Conservation (phyloP, 352 stramenopile genomes). For the Pythium graminicola region DNA sequence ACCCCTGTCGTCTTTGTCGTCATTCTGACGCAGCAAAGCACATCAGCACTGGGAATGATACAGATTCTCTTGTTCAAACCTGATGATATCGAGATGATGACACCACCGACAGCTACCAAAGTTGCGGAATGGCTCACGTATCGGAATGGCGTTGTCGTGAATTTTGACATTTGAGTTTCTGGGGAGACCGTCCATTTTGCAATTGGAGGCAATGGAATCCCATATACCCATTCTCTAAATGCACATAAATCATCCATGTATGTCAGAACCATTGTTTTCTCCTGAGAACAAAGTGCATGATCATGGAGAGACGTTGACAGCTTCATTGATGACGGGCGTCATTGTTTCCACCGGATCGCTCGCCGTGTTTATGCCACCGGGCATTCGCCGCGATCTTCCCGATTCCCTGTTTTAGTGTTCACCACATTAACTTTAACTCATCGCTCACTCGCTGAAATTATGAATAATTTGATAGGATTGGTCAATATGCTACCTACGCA, state of each 20-base stretch:
- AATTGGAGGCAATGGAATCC: no score
- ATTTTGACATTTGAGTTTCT: constrained; percentile 25
- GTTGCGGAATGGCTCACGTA: constrained; percentile 28
- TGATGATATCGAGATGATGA: constrained; percentile 23
- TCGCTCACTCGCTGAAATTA: neutral
- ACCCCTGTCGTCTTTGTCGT: constrained; percentile 30
- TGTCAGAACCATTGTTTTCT: neutral
- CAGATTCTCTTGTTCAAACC: constrained; percentile 30
- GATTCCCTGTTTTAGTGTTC: neutral
- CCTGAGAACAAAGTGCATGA: no score
- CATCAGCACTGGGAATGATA: constrained; percentile 12
- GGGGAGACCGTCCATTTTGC: no score
- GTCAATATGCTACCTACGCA: neutral
- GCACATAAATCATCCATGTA: neutral
- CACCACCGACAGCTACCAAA: constrained; percentile 14
- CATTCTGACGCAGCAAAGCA: constrained; percentile 25
- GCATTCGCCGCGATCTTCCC: neutral
- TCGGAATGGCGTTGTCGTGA: constrained; percentile 20
- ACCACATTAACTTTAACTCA: neutral
- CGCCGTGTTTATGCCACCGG: no score
- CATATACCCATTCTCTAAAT: no score
- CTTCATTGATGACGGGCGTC: no score
- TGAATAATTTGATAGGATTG: neutral
- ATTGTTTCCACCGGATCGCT: no score
- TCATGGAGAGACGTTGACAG: no score